These are phyloP conservation scores for Diaporthe eres DNA, from an alignment of 2,329 filamentous ascomycete species.

Conservation along the genomic window DNA sequence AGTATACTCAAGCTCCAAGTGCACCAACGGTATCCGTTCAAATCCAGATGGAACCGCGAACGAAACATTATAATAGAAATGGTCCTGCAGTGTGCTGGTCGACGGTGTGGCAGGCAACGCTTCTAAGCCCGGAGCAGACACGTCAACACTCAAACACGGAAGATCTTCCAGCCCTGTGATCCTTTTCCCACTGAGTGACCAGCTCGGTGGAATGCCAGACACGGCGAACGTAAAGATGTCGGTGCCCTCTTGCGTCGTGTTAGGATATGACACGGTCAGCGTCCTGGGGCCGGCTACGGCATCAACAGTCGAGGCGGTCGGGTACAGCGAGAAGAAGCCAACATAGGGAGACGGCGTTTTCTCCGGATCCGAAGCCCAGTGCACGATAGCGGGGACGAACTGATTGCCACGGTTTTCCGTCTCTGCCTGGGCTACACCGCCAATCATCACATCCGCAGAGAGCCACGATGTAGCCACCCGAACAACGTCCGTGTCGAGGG, in stretches of 20 bases:
- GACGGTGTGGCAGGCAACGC: slow-evolving; percentile 48
- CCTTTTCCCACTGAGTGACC: slow-evolving; percentile 51
- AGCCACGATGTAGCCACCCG: slow-evolving; percentile 58
- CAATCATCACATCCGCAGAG: slow-evolving; percentile 59
- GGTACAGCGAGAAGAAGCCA: slow-evolving; percentile 57
- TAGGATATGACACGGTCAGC: slow-evolving; percentile 56
- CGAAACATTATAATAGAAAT: slow-evolving; percentile 61
- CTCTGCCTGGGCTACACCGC: slow-evolving; percentile 55
- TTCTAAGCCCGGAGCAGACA: slow-evolving; percentile 55
- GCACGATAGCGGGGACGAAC: slow-evolving; percentile 61
- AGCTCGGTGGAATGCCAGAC: slow-evolving; percentile 55
- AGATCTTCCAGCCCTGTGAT: slow-evolving; percentile 52
- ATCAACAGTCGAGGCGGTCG: slow-evolving; percentile 58
- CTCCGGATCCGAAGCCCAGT: slow-evolving; percentile 58
- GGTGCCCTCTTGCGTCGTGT: slow-evolving; percentile 55
- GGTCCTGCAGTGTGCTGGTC: slow-evolving; percentile 56
- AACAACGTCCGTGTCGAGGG: slow-evolving; percentile 48
- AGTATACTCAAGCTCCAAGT: slow-evolving; percentile 35
- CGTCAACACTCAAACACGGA: slow-evolving; percentile 56
- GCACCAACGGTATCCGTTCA: slow-evolving; percentile 46
- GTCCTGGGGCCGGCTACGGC: slow-evolving; percentile 53
- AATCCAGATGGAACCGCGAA: slow-evolving; percentile 59
- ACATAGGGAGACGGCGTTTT: slow-evolving; percentile 57
- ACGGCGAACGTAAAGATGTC: slow-evolving; percentile 57
- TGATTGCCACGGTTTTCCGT: slow-evolving; percentile 54